Evolutionary conservation across 129 eudicot genomes (phyloP).

Genomic region (Dittrichia graveolens): DNA sequence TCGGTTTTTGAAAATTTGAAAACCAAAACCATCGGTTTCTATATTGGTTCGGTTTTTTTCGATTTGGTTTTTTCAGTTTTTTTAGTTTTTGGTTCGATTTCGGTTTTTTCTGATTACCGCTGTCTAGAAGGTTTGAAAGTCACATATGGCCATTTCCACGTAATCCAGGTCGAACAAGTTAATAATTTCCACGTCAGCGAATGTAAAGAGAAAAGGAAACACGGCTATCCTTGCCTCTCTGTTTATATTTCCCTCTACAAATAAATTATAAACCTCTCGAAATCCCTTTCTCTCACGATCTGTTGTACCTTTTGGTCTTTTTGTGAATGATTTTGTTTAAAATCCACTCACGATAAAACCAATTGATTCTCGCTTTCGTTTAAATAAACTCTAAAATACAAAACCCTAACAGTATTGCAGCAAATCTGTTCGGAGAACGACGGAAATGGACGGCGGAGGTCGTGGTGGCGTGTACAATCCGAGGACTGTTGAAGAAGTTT

Average conservation of each 20-base stretch:
- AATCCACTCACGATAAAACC: not conserved
- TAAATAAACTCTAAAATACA: not conserved
- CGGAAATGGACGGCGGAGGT: conserved; percentile 52
- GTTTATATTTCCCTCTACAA: conserved; percentile 16
- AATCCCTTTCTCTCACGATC: conserved; percentile 22
- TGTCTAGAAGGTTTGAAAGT: not conserved
- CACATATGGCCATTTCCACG: conserved; percentile 10
- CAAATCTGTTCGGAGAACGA: conserved; percentile 17
- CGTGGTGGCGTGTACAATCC: conserved; percentile 51
- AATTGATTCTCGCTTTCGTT: conserved; percentile 3
- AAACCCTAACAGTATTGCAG: not conserved
- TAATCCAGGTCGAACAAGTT: not conserved
- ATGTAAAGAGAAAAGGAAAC: conserved; percentile 10
- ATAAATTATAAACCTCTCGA: conserved; percentile 27
- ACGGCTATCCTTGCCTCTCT: not conserved
- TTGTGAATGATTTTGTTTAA: conserved; percentile 4
- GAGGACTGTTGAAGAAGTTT: conserved; percentile 80
- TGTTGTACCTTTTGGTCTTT: not conserved
- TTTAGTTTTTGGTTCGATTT: too few relatives aligned
- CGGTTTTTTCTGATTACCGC: too few relatives aligned
- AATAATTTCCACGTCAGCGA: conserved; percentile 26
- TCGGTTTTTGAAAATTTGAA: too few relatives aligned
- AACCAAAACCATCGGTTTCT: too few relatives aligned
- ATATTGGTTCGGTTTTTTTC: too few relatives aligned
- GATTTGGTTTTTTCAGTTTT: too few relatives aligned